A percentile compares a stretch with the other conserved stretches of the same genome.
phyloP scores from a whole-genome alignment of 1,284 basidiomycete genomes.

The Pseudozyma hubeiensis region DNA sequence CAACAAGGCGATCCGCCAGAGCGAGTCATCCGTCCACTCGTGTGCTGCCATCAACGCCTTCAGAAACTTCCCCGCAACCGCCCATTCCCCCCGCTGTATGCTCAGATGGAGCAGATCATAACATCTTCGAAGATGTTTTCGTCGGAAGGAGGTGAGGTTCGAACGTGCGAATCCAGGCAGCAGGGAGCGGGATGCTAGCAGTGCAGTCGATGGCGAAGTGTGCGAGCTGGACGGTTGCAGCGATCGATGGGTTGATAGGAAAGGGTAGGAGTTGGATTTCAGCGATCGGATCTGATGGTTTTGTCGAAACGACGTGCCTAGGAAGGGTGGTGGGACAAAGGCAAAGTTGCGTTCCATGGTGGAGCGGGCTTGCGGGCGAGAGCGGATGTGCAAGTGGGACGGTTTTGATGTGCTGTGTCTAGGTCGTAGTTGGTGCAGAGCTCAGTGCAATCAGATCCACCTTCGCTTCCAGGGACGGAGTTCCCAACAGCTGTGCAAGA shows the following conservation, averaged over 20 bases:
- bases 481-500: no score
- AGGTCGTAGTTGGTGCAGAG: not conserved
- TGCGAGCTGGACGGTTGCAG: slow-evolving; percentile 17
- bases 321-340: slow-evolving; percentile 25
- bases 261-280: slow-evolving; percentile 34
- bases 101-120: slow-evolving; percentile 27
- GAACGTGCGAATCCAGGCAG: slow-evolving; percentile 4
- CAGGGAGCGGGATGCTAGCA: slow-evolving; percentile 13
- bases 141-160: slow-evolving; percentile 14
- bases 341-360: slow-evolving; percentile 18
- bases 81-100: slow-evolving; percentile 15
- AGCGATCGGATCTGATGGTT: slow-evolving; percentile 37
- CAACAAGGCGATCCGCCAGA: slow-evolving; percentile 11
- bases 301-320: slow-evolving; percentile 15
- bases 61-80: slow-evolving; percentile 18
- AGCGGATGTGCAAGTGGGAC: no score
- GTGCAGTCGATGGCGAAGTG: slow-evolving; percentile 11
- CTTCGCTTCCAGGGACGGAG: no score
- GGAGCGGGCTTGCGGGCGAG: no score
- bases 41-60: slow-evolving; percentile 22
- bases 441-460: no score
- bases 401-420: not conserved
- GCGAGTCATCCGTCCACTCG: slow-evolving; percentile 30
- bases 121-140: slow-evolving; percentile 25
- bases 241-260: slow-evolving; percentile 20